These are phyloP conservation scores for Poronia punctata DNA, from an alignment of 495 filamentous ascomycete genomes.

Conservation along the genomic window DNA sequence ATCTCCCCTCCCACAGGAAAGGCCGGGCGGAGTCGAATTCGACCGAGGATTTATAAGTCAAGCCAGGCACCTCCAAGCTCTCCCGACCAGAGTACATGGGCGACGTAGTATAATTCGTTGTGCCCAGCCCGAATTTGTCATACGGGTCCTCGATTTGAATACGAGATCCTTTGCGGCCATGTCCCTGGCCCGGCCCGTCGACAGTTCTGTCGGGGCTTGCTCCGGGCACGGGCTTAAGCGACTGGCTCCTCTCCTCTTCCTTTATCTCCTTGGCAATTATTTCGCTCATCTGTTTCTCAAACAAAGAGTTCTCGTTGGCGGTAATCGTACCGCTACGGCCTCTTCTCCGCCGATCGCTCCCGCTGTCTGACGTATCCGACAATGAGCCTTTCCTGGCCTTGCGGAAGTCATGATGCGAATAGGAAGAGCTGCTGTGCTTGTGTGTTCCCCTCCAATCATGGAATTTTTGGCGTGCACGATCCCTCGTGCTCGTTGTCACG, in stretches of 20 bases:
- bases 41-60: slow-evolving; percentile 27
- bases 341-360: slow-evolving; percentile 34
- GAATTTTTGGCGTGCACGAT: slow-evolving; percentile 43
- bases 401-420: slow-evolving; percentile 33
- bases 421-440: slow-evolving; percentile 32
- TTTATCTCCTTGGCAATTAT: slow-evolving; percentile 49
- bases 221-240: slow-evolving; percentile 22
- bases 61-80: slow-evolving; percentile 35
- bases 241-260: slow-evolving; percentile 26
- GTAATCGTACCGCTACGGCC: slow-evolving; percentile 30
- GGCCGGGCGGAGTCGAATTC: slow-evolving; percentile 37
- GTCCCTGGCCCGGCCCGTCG: slow-evolving; percentile 14
- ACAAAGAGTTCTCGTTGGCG: slow-evolving; percentile 42
- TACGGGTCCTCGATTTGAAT: slow-evolving; percentile 29
- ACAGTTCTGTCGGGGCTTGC: slow-evolving; percentile 25
- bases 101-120: slow-evolving; percentile 19
- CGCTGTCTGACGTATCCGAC: slow-evolving; percentile 42
- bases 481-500: slow-evolving; percentile 26
- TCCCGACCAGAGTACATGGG: slow-evolving; percentile 21
- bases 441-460: slow-evolving; percentile 42
- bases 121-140: slow-evolving; percentile 13
- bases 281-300: slow-evolving; percentile 64
- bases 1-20: slow-evolving; percentile 28
- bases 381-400: slow-evolving; percentile 32
- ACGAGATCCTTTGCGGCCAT: slow-evolving; percentile 24